Conservation (phyloP, 2,329 filamentous ascomycete genomes). For the Fusarium austroafricanum region DNA sequence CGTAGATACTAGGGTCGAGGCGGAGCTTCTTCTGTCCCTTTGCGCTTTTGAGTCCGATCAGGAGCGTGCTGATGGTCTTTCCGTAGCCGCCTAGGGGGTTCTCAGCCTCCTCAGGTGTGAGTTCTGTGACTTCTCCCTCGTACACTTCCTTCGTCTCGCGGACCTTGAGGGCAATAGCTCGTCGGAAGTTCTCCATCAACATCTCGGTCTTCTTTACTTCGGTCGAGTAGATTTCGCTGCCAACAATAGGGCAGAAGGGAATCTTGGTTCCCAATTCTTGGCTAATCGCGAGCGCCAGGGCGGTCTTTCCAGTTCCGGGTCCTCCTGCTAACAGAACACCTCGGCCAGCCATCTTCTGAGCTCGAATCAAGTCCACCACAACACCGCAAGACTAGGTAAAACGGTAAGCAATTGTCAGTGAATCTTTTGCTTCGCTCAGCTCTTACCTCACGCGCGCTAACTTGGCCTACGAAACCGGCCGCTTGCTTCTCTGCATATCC, state of each 20-base stretch:
- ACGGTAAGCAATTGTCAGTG: conserved; percentile 32
- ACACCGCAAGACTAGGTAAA: conserved; percentile 83
- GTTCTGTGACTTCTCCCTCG: conserved; percentile 97
- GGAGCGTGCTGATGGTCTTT: conserved; percentile 94
- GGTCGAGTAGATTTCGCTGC: conserved; percentile 96
- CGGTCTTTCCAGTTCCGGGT: conserved; percentile 96
- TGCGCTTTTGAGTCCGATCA: conserved; percentile 94
- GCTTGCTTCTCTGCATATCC: conserved; percentile 84
- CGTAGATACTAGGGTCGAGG: conserved; percentile 97
- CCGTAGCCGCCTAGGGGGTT: conserved; percentile 97
- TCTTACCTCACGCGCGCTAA: conserved; percentile 84
- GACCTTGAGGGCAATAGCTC: conserved; percentile 95
- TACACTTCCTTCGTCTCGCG: conserved; percentile 99
- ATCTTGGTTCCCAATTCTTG: conserved; percentile 98
- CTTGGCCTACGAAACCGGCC: conserved; percentile 90
- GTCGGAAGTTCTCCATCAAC: conserved; percentile 98
- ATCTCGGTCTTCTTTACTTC: conserved; percentile 99
- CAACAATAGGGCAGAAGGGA: conserved; percentile 97
- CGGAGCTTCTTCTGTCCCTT: conserved; percentile 98
- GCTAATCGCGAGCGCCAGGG: conserved; percentile 92
- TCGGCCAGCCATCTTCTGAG: conserved; percentile 97
- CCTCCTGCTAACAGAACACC: conserved; percentile 94
- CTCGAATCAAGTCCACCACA: conserved; percentile 93
- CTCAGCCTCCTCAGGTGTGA: conserved; percentile 97
- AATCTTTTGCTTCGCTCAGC: background rate